Percentiles rank a stretch among this genome's conserved stretches.
Evolutionary conservation across 2,329 filamentous ascomycete species (phyloP).

Genomic region (Alternaria conjuncta): DNA sequence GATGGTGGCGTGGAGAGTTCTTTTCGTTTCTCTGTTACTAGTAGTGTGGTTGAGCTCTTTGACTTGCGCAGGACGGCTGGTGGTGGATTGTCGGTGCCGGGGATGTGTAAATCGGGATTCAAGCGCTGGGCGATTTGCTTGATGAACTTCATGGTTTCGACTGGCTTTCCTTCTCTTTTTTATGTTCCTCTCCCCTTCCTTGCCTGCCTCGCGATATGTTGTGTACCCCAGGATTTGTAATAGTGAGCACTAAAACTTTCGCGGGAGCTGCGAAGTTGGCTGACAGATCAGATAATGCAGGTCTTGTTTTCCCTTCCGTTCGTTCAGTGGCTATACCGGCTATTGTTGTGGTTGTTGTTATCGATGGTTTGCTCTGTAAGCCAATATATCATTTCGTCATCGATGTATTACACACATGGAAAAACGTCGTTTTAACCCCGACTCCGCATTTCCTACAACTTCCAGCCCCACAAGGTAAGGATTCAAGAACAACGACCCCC

Average conservation of each 20-base stretch:
- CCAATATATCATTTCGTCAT: neutral
- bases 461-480: neutral
- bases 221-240: neutral
- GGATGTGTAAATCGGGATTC: constrained; percentile 10
- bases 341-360: neutral
- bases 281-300: neutral
- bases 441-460: neutral
- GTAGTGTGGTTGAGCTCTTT: neutral
- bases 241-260: neutral
- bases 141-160: constrained; percentile 8
- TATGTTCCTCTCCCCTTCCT: neutral
- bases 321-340: neutral
- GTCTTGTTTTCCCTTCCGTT: neutral
- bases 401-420: neutral
- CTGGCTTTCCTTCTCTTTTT: neutral
- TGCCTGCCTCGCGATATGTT: neutral
- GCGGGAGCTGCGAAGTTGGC: neutral
- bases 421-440: neutral
- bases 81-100: neutral
- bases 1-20: neutral
- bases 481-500: neutral
- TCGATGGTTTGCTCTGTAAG: neutral
- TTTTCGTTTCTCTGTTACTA: neutral
- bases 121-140: constrained; percentile 8
- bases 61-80: neutral